Evolutionary conservation across 441 rosid genomes (phyloP), one percentile per base, ranked within the genome.

Genomic region (Rhodomyrtus psidioides): DNA sequence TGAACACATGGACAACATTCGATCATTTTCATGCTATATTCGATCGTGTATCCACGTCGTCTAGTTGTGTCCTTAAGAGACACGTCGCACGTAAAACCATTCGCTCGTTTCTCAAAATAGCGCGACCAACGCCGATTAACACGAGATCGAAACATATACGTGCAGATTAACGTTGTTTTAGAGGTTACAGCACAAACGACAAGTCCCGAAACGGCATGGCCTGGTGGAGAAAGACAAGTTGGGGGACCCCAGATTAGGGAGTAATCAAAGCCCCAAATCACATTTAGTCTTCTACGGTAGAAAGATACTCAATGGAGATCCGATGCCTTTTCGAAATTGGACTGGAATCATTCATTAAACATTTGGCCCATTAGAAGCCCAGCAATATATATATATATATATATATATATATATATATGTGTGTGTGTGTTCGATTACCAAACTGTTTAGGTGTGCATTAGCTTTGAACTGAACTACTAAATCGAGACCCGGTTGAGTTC

Each of bases 111-210:
- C 76, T 34, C 2, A 5, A 65, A 34, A 34, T 0, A 34, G 13
- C 0, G 0, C 1, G 0, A 65, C 0, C 0, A 34, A 19, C 19
- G 1, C 0, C 12, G 0, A 10, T 65, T 34, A 34, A 0, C 24
- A 21, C 23, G 4, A 34, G 1, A 65, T 30, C 14, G 6, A 9
- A 9, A 34, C 4, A 5, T 12, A 70, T 19, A 39, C 13, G 21
- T 2, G 79, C n/a, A 39, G 56, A 54, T 54, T 6, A 17, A 6
- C 54, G 8, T 54, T 54, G 55, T 17, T 54, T 53, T 19, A 19
- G 56, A 6, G 23, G 39, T 21, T 39, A 21, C 7, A 12, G 10
- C 10, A 39, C 13, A 39, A 19, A 39, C 6, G 49, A 21, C 49
- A 39, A 70, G 49, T 1, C 16, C 16, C 10, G 7, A 9, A 62